Percentiles rank a stretch among this genome's conserved stretches.
phyloP scores from a whole-genome alignment of 768 basidiomycete species.

The Xerocomus brunneocitrinus region DNA sequence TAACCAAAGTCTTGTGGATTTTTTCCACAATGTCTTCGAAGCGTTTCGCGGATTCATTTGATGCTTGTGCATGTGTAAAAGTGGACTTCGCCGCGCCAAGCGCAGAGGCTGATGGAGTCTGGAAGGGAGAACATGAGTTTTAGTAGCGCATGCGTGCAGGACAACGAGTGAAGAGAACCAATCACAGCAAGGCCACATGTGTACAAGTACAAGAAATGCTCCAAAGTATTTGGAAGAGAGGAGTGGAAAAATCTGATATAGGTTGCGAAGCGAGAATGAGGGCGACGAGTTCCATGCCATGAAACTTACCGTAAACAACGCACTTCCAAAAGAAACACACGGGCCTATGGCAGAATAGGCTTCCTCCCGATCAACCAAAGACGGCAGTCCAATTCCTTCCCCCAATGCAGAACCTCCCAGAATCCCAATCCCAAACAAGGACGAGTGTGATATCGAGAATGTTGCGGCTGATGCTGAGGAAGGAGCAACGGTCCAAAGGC shows the following conservation, averaged over 20 bases:
- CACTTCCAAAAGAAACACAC: slow-evolving; percentile 46
- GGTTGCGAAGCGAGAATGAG: slow-evolving; percentile 1
- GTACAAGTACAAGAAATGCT: slow-evolving; percentile 2
- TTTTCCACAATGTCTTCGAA: slow-evolving; percentile 57
- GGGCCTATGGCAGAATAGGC: slow-evolving; percentile 23
- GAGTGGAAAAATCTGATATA: not conserved
- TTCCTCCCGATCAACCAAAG: not conserved
- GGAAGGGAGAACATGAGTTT: slow-evolving; percentile 9
- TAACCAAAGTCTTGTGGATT: slow-evolving; percentile 62
- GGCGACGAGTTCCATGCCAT: slow-evolving; percentile 6
- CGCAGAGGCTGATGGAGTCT: slow-evolving; percentile 5
- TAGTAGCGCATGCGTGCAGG: slow-evolving; percentile 1
- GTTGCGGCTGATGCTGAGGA: slow-evolving; percentile 1
- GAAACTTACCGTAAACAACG: slow-evolving; percentile 11
- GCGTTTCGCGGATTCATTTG: slow-evolving; percentile 18
- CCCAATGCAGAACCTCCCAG: not conserved
- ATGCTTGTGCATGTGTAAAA: not conserved
- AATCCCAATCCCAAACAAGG: slow-evolving; percentile 18
- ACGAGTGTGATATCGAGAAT: slow-evolving; percentile 22
- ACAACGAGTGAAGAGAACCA: slow-evolving; percentile 5
- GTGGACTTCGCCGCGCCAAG: slow-evolving; percentile 10
- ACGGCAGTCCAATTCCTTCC: not conserved
- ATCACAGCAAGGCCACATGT: slow-evolving; percentile 9
- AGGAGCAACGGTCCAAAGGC: slow-evolving; percentile 16
- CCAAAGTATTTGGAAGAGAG: not conserved